phyloP scores from a whole-genome alignment of 805 yeast species.

The Monosporozyma aquatica region DNA sequence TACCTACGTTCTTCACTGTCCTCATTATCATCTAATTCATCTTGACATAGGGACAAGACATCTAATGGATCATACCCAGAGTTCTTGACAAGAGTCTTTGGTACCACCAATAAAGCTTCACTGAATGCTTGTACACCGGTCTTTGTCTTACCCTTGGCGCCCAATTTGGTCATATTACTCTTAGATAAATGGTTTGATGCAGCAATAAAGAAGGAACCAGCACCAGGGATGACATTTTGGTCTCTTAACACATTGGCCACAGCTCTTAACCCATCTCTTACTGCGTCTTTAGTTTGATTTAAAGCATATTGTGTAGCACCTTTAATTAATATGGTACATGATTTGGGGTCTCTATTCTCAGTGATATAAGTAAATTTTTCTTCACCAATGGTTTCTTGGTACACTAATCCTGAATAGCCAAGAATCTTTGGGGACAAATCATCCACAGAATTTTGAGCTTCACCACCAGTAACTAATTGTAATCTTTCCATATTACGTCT shows the following conservation, averaged over 20 bases:
- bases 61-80: conserved; percentile 93
- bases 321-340: conserved; percentile 84
- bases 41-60: conserved; percentile 80
- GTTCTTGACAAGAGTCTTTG: conserved; percentile 84
- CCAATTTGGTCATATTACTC: conserved; percentile 40
- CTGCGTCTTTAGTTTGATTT: conserved; percentile 92
- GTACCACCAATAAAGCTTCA: conserved; percentile 82
- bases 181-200: conserved; percentile 58
- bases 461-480: conserved; percentile 94
- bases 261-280: conserved; percentile 92
- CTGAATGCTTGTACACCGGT: conserved; percentile 91
- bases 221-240: conserved; percentile 85
- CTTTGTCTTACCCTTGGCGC: conserved; percentile 75
- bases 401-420: conserved; percentile 84
- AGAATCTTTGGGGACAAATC: conserved; percentile 71
- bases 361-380: conserved; percentile 96
- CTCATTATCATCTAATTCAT: conserved; percentile 34
- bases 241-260: conserved; percentile 88
- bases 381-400: conserved; percentile 91
- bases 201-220: conserved; percentile 88
- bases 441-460: conserved; percentile 95
- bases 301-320: conserved; percentile 87
- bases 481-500: conserved; percentile 98
- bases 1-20: conserved; percentile 54
- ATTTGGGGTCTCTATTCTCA: conserved; percentile 78